Evolutionary conservation across 2,329 filamentous ascomycete genomes (phyloP).

Genomic region (Arthrobotrys entomopaga): DNA sequence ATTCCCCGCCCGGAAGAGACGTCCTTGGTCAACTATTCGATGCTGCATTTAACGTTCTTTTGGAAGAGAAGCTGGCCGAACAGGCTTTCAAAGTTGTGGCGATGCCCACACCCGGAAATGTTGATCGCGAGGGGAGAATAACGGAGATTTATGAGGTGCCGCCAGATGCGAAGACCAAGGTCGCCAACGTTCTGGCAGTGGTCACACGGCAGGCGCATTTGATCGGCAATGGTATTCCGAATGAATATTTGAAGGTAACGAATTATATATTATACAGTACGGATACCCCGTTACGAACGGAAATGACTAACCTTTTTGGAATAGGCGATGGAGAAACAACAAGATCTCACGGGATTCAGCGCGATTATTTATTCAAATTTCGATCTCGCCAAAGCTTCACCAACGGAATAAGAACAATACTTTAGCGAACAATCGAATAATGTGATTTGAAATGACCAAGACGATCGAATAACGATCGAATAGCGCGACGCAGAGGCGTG

Average conservation of each 20-base stretch:
- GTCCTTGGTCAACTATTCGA: conserved; percentile 89
- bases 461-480: too few species aligned
- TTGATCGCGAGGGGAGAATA: conserved; percentile 61
- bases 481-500: too few species aligned
- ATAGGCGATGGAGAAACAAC: conserved; percentile 77
- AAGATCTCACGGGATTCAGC: conserved; percentile 82
- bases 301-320: conserved; percentile 65
- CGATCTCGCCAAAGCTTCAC: conserved; percentile 62
- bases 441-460: too few species aligned
- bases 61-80: conserved; percentile 81
- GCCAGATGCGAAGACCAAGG: conserved; percentile 68
- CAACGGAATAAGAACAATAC: conserved; percentile 27
- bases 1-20: conserved; percentile 88
- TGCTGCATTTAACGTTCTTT: conserved; percentile 82
- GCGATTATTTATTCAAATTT: conserved; percentile 90
- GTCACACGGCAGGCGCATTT: conserved; percentile 89
- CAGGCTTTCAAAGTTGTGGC: conserved; percentile 77
- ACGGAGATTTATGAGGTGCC: conserved; percentile 68
- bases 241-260: conserved; percentile 71
- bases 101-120: conserved; percentile 58
- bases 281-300: conserved; percentile 58
- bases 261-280: conserved; percentile 57
- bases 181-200: conserved; percentile 89
- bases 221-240: conserved; percentile 82
- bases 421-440: neutral